Conservation (phyloP, 148 eudicot species). For the Selenicereus undatus region DNA sequence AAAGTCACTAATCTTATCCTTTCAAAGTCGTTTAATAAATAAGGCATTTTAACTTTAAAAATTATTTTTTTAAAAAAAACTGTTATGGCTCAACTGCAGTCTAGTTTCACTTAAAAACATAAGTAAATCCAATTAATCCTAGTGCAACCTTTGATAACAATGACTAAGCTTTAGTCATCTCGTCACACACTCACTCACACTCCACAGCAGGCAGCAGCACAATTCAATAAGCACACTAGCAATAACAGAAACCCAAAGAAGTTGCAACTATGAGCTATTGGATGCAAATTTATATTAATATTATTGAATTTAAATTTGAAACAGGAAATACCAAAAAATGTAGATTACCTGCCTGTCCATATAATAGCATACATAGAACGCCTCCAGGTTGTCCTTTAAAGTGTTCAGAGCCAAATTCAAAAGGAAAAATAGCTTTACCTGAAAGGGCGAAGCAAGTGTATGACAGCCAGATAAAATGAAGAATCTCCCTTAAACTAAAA, state of each 20-base stretch:
- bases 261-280: background rate
- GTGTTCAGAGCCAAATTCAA: constrained; percentile 26
- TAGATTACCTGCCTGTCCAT: constrained; percentile 54
- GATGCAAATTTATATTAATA: background rate
- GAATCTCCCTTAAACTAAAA: background rate
- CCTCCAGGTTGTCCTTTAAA: constrained; percentile 19
- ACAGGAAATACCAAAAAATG: background rate
- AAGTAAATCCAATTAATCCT: background rate
- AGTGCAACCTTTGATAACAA: background rate
- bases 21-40: too few relatives aligned
- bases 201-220: background rate
- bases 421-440: constrained; percentile 25
- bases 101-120: background rate
- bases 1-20: too few relatives aligned
- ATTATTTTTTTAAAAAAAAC: too few relatives aligned
- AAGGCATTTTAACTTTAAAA: too few relatives aligned
- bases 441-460: background rate
- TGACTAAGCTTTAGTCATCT: background rate
- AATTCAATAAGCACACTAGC: background rate
- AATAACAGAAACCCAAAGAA: background rate
- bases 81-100: background rate
- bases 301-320: background rate
- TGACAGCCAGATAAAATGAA: background rate
- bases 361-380: constrained; percentile 37
- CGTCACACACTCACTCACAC: background rate